phyloP scores from a whole-genome alignment of 1,284 basidiomycete genomes.

The Ganoderma resinaceum region DNA sequence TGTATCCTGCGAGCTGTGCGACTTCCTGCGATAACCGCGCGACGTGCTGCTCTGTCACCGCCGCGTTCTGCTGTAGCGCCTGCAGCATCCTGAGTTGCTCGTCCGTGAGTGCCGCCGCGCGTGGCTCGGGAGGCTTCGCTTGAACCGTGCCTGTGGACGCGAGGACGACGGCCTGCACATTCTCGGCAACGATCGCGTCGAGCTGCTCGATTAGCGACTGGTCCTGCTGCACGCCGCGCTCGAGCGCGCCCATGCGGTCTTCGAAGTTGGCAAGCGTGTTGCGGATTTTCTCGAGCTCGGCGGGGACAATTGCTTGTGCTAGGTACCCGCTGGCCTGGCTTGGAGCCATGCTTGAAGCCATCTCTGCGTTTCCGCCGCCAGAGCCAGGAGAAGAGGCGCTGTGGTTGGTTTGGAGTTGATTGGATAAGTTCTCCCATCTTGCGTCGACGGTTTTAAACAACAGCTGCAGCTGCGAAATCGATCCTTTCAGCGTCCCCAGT shows the following conservation, averaged over 20 bases:
- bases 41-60: conserved; percentile 26
- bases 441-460: conserved; percentile 22
- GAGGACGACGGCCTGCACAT: conserved; percentile 25
- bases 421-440: conserved; percentile 24
- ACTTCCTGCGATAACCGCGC: conserved; percentile 27
- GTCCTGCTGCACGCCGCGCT: conserved; percentile 15
- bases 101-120: conserved; percentile 22
- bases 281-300: conserved; percentile 29
- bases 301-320: conserved; percentile 26
- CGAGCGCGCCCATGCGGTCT: conserved; percentile 19
- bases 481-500: conserved; percentile 18
- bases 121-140: conserved; percentile 21
- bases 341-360: conserved; percentile 4
- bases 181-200: conserved; percentile 28
- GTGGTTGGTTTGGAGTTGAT: conserved; percentile 20
- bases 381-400: conserved; percentile 2
- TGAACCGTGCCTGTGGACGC: conserved; percentile 23
- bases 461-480: conserved; percentile 19
- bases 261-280: conserved; percentile 24
- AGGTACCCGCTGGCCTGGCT: conserved; percentile 25
- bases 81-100: conserved; percentile 27
- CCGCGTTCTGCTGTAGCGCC: conserved; percentile 25
- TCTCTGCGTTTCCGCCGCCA: neutral
- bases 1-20: conserved; percentile 24
- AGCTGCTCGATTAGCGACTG: conserved; percentile 22